Base-by-base conservation (phyloP, 208 protist genomes). In the Crithidia acanthocephali region DNA sequence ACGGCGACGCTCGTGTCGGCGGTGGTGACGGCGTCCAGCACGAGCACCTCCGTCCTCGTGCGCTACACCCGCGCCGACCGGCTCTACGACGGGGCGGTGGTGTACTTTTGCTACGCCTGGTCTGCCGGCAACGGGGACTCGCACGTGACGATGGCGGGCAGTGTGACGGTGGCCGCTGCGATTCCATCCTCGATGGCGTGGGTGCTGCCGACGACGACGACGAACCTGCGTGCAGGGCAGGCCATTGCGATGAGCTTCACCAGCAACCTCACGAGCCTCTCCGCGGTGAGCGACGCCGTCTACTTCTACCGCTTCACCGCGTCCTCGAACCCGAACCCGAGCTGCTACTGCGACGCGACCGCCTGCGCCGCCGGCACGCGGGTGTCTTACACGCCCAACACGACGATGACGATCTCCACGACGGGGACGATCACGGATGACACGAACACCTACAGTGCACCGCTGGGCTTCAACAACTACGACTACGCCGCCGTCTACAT, bases 71-170 rank as follows among this genome's bases (percentile, higher is more conserved):
- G 83, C 47, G 77, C 84, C 3, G 68, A 92, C 60, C 59, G 11
- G 20, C 70, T 92, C 40, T 59, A 74, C 42, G 42, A 62, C 15
- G 83, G 81, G 22, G 64, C 45, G 11, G 51, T 69, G 16, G 79
- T 94, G 30, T 83, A 93, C 78, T 70, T 95, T 4, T 97, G 92
- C 61, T 97, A 95, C 70, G 22, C 84, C 15, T 94, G 92, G 88
- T 73, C 61, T 5, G 45, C 69, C 42, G 71, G 53, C 62, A 65
- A 47, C 28, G 61, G 66, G 1, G 70, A 65, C 52, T 53, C 72
- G 33, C 83, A 85, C 52, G 67, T 87, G 18, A 87, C 83, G 25
- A 91, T 93, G 79, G 78, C 81, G 2, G 88, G 90, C 52, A 70
- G 59, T 45, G 33, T 86, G 23, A 76, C 40, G 13, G 60, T 97